Conservation (phyloP, 306 rosid genomes). For the Fragaria nilgerrensis region DNA sequence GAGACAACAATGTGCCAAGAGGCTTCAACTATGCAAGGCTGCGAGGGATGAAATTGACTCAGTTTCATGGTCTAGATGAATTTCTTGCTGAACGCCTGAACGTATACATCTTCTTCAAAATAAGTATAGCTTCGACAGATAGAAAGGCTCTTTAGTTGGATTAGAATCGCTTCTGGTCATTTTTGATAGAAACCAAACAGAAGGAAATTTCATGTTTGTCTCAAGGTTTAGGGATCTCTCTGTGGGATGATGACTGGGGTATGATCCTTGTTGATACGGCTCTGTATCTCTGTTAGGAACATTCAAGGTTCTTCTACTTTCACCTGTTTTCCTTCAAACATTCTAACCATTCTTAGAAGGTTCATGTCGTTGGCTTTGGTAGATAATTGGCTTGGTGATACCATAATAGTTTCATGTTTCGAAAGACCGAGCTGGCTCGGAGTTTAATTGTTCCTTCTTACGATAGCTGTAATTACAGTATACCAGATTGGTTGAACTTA, state of each 20-base stretch:
- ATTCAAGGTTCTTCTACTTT: neutral
- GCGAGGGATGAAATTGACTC: constrained; percentile 57
- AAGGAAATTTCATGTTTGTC: neutral
- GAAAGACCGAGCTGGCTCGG: neutral
- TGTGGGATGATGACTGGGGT: neutral
- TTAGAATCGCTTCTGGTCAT: neutral
- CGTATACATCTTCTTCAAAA: neutral
- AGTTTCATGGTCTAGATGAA: constrained; percentile 44
- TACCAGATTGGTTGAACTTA: neutral
- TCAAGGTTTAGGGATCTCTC: neutral
- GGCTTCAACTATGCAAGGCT: constrained; percentile 49
- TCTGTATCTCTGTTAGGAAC: neutral
- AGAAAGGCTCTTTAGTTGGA: neutral
- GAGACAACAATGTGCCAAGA: constrained; percentile 44
- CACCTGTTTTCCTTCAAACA: neutral
- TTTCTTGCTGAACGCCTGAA: neutral
- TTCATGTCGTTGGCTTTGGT: neutral
- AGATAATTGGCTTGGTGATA: neutral
- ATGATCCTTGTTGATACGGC: neutral
- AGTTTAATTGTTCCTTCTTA: neutral
- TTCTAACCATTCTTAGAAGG: neutral
- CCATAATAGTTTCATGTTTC: neutral
- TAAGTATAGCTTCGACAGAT: neutral
- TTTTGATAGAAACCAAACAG: neutral
- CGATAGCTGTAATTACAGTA: neutral